These are phyloP conservation scores for Brassica hybrid DNA, from an alignment of 441 rosid species.

Conservation along the genomic window DNA sequence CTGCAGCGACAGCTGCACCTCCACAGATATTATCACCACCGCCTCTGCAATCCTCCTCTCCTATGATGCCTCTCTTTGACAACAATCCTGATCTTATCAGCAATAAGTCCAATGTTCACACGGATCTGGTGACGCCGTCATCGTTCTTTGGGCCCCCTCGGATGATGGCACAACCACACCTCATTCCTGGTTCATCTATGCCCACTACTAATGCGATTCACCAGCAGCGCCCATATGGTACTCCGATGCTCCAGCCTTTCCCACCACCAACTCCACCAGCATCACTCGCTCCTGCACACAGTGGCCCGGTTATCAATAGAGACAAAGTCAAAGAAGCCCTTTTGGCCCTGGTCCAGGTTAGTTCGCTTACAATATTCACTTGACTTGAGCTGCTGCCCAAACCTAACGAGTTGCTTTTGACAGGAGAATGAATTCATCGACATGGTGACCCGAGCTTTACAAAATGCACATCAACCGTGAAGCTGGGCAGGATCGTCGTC, in stretches of 20 bases:
- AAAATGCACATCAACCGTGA: conserved; percentile 74
- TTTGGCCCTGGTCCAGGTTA: conserved; percentile 74
- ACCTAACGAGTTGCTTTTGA: conserved; percentile 25
- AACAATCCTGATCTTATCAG: conserved; percentile 47
- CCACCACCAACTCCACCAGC: conserved; percentile 93
- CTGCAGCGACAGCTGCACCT: conserved; percentile 49
- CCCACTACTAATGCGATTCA: conserved; percentile 55
- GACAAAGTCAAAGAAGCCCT: conserved; percentile 89
- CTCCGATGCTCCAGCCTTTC: conserved; percentile 94
- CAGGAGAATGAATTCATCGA: conserved; percentile 90
- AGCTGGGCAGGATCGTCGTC: conserved; percentile 14
- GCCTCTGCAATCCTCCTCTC: conserved; percentile 53
- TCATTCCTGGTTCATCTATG: conserved; percentile 49
- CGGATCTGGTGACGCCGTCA: conserved; percentile 82
- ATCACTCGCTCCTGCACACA: conserved; percentile 70
- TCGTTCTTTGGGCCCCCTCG: conserved; percentile 64
- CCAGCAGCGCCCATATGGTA: conserved; percentile 72
- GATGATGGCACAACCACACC: conserved; percentile 46
- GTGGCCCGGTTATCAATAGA: conserved; percentile 60
- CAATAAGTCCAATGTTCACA: conserved; percentile 47
- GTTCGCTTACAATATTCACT: conserved; percentile 39
- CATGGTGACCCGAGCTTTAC: conserved; percentile 73
- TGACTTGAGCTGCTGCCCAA: conserved; percentile 14
- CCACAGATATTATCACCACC: conserved; percentile 58
- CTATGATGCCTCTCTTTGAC: conserved; percentile 59